Conservation (phyloP, 1,139 yeast species). For the Candida sp. region DNA sequence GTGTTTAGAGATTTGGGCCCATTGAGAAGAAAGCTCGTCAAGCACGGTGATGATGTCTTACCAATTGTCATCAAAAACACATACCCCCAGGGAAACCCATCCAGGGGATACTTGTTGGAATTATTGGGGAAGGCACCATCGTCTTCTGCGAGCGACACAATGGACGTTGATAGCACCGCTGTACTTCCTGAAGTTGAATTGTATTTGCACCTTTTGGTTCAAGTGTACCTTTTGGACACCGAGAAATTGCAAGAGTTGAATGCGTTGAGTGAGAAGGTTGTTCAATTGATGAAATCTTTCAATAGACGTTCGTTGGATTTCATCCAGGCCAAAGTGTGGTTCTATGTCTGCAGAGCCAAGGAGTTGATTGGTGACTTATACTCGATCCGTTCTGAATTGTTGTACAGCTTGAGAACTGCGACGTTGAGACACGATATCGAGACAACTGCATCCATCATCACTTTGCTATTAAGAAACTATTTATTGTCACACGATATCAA, state of each 20-base stretch:
- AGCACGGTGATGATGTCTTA: constrained; percentile 46
- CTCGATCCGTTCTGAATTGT: constrained; percentile 70
- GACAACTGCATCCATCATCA: constrained; percentile 86
- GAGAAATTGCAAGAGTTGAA: constrained; percentile 54
- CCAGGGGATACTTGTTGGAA: constrained; percentile 47
- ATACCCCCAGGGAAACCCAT: constrained; percentile 41
- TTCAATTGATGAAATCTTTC: constrained; percentile 61
- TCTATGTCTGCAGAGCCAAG: constrained; percentile 80
- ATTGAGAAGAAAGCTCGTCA: constrained; percentile 66
- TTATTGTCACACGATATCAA: constrained; percentile 79
- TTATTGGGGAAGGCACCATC: constrained; percentile 29
- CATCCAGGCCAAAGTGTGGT: constrained; percentile 92
- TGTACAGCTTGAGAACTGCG: constrained; percentile 82
- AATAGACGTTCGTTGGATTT: constrained; percentile 88
- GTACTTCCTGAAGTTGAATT: constrained; percentile 75
- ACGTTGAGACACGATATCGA: constrained; percentile 92
- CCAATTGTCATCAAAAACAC: constrained; percentile 54
- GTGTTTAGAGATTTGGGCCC: constrained; percentile 84
- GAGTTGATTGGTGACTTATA: constrained; percentile 67
- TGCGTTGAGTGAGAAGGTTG: constrained; percentile 55
- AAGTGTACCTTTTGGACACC: constrained; percentile 73
- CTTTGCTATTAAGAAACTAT: constrained; percentile 82
- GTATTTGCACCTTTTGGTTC: constrained; percentile 78
- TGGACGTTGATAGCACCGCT: constrained; percentile 6
- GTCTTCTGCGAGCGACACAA: constrained; percentile 16